Evolutionary conservation across 2,329 filamentous ascomycete genomes (phyloP).

Genomic region (Ciborinia camelliae): DNA sequence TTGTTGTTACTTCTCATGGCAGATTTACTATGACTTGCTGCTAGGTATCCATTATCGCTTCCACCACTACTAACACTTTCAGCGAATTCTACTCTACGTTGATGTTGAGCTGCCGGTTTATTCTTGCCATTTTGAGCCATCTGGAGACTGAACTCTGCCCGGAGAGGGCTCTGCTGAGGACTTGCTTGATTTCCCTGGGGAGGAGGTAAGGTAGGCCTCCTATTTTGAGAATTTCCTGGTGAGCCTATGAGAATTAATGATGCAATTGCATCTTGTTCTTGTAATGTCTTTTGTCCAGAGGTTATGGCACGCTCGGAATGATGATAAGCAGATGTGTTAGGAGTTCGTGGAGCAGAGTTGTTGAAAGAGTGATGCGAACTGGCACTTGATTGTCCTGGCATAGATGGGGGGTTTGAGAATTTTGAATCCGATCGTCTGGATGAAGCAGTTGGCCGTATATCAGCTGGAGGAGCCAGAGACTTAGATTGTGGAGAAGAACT

Average conservation of each 20-base stretch:
- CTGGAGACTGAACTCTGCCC: conserved; percentile 33
- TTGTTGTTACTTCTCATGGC: conserved; percentile 23
- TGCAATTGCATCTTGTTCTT: conserved; percentile 79
- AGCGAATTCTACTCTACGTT: conserved; percentile 30
- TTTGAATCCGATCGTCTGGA: conserved; percentile 35
- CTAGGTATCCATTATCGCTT: conserved; percentile 8
- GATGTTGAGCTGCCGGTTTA: conserved; percentile 23
- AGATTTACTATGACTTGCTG: background rate
- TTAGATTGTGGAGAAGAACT: conserved; percentile 47
- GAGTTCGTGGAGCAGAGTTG: conserved; percentile 32
- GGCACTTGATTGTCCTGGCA: conserved; percentile 23
- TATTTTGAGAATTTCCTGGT: conserved; percentile 65
- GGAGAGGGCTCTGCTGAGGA: conserved; percentile 36
- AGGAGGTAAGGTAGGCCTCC: conserved; percentile 53
- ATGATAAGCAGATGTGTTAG: conserved; percentile 18
- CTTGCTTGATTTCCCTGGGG: conserved; percentile 36
- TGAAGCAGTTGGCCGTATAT: conserved; percentile 37
- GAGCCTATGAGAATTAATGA: conserved; percentile 79
- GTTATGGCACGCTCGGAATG: conserved; percentile 46
- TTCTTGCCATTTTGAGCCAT: conserved; percentile 26
- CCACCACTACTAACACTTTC: conserved; percentile 18
- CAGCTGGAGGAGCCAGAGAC: conserved; percentile 38
- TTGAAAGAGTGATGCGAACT: conserved; percentile 11
- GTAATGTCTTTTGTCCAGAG: conserved; percentile 60
- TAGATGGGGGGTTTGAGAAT: conserved; percentile 34